Conservation (phyloP, 2,329 filamentous ascomycete genomes). For the Orbilia brochopaga region DNA sequence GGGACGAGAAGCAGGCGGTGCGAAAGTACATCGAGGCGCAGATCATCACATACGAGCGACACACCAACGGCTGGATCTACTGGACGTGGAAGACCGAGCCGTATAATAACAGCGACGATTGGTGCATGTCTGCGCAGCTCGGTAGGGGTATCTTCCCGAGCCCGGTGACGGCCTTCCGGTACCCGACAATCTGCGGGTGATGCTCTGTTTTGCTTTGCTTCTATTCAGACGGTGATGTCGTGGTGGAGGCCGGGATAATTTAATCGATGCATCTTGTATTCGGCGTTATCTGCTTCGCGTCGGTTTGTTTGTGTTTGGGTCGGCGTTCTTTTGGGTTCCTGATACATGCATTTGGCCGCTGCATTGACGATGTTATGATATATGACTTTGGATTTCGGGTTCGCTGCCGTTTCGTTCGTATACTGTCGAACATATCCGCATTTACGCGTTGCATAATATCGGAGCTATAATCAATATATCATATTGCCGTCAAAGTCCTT, state of each 20-base stretch:
- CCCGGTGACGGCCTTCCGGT: slow-evolving; percentile 15
- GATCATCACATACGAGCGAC: slow-evolving; percentile 62
- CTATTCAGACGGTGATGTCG: background rate
- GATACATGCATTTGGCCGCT: no score
- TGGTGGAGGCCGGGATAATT: background rate
- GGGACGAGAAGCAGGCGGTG: slow-evolving; percentile 36
- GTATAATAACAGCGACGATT: slow-evolving; percentile 61
- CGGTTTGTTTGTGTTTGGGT: background rate
- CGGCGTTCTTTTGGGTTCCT: no score
- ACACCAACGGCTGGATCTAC: slow-evolving; percentile 65
- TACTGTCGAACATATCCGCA: no score
- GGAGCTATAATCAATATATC: no score
- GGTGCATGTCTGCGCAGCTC: slow-evolving; percentile 38
- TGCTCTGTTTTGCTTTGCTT: background rate
- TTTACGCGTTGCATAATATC: background rate
- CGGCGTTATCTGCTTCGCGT: background rate
- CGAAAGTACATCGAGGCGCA: slow-evolving; percentile 63
- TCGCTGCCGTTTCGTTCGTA: no score
- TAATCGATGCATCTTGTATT: background rate
- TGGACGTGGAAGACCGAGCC: slow-evolving; percentile 68
- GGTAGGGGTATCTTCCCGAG: slow-evolving; percentile 18
- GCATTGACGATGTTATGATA: no score
- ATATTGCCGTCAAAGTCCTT: no score
- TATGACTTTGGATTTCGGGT: no score
- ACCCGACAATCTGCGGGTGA: slow-evolving; percentile 13